phyloP scores from a whole-genome alignment of 306 rosid species.

The Styphnolobium japonicum region DNA sequence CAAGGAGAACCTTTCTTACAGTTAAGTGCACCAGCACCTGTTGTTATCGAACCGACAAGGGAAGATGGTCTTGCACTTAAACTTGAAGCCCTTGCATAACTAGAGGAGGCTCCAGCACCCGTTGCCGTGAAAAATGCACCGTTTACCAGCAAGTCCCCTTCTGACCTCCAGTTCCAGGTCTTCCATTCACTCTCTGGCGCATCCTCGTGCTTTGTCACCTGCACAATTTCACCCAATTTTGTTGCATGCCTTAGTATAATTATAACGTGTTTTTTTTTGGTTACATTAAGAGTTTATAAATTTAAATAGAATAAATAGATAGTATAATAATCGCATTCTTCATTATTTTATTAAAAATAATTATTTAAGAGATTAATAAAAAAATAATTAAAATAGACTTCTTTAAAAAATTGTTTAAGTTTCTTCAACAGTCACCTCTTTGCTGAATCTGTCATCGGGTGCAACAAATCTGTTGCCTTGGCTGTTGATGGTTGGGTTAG shows the following conservation, averaged over 20 bases:
- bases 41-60: constrained; percentile 68
- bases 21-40: constrained; percentile 59
- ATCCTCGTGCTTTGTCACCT: constrained; percentile 96
- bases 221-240: background rate
- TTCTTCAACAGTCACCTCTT: constrained; percentile 54
- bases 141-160: constrained; percentile 71
- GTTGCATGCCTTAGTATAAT: background rate
- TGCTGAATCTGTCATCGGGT: constrained; percentile 74
- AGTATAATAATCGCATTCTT: too few species aligned
- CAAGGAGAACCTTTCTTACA: constrained; percentile 81
- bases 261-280: too few species aligned
- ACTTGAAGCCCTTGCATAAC: constrained; percentile 90
- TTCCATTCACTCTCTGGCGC: constrained; percentile 79
- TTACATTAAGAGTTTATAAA: too few species aligned
- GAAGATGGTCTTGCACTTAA: constrained; percentile 88
- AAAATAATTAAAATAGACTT: background rate
- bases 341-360: too few species aligned
- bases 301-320: too few species aligned
- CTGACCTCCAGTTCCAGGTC: constrained; percentile 92
- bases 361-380: background rate
- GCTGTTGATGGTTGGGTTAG: constrained; percentile 83
- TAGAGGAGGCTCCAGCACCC: constrained; percentile 84
- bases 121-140: constrained; percentile 89
- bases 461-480: constrained; percentile 94
- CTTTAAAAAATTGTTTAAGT: too few species aligned